Percentiles rank a stretch among this genome's conserved stretches.
phyloP scores from a whole-genome alignment of 140 eudicot genomes.

The Anethum foeniculum region DNA sequence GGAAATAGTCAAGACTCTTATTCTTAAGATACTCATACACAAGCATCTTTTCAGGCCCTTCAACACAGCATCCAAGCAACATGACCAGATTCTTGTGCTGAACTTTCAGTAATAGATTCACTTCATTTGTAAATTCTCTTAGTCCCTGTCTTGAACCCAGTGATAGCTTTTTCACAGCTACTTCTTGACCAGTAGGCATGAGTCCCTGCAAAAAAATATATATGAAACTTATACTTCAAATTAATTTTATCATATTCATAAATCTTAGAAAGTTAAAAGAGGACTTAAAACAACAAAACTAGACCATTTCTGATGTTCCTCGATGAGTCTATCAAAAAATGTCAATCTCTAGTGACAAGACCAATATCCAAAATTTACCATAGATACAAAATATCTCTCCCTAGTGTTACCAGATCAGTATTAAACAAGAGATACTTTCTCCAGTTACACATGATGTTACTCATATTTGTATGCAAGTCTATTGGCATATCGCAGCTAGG shows the following conservation, averaged over 20 bases:
- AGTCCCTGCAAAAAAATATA: constrained; percentile 48
- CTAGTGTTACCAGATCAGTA: neutral
- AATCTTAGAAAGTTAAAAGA: neutral
- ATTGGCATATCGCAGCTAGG: neutral
- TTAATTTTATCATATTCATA: neutral
- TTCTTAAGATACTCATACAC: constrained; percentile 81
- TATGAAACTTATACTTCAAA: neutral
- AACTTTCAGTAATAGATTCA: constrained; percentile 52
- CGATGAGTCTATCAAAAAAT: neutral
- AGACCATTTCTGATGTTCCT: neutral
- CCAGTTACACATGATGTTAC: neutral
- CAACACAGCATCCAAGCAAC: constrained; percentile 68
- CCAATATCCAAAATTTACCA: neutral
- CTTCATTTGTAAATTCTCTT: constrained; percentile 69
- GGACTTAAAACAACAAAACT: neutral
- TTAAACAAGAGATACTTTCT: neutral
- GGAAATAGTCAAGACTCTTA: constrained; percentile 67
- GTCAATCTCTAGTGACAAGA: neutral
- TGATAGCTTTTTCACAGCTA: constrained; percentile 78
- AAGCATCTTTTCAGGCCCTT: constrained; percentile 91
- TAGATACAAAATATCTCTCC: neutral
- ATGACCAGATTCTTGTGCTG: constrained; percentile 75
- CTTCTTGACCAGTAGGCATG: constrained; percentile 64
- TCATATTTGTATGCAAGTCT: neutral
- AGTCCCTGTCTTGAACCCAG: constrained; percentile 64